Base-by-base conservation (phyloP, 441 rosid species). In the Eutrema salsugineum region DNA sequence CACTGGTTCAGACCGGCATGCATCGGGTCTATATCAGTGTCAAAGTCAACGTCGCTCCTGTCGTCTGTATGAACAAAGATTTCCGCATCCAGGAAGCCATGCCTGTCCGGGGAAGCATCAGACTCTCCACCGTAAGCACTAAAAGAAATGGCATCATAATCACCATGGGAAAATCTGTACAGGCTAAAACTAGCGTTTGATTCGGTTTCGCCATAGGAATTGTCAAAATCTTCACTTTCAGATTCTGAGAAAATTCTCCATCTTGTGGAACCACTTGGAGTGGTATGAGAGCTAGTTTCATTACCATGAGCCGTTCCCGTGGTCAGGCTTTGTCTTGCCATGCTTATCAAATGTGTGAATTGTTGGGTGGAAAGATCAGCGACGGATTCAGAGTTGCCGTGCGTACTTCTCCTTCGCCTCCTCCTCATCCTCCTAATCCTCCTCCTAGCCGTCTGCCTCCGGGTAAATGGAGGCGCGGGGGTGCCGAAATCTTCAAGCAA, bases 11-110 rank as follows among this genome's bases (percentile, higher is more conserved):
- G 66, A 78, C 91, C 94, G 76, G 97, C 88, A 71, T 84, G 88
- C 99, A 94, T 94, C 1, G 99, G 99, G 83, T 94, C 99, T 44
- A 94, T 91, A 79, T 91, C 97, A 73, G 88, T 81, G 72, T 90
- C 97, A 75, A 88, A 89, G 48, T 86, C 86, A 73, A 83, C 27
- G 71, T 85, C 84, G 66, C 88, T 88, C 71, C 74, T 81, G 46
- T 79, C 82, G 20, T 82, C 88, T 10, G 80, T 86, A 44, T 72
- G 87, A 68, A 81, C 50, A 68, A 82, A 78, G 40, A 82, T 68
- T 3, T 88, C 94, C 2, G 83, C 71, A 66, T 86, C 92, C 20
- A 84, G 66, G 54, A 84, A 76, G 63, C 83, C 83, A 60, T 56
- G 78, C 66, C 83, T 89, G 76, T 90, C 93, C 16, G 84, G 72